phyloP scores from a whole-genome alignment of 2,329 filamentous ascomycete species.

The Podosphaera aphanis region DNA sequence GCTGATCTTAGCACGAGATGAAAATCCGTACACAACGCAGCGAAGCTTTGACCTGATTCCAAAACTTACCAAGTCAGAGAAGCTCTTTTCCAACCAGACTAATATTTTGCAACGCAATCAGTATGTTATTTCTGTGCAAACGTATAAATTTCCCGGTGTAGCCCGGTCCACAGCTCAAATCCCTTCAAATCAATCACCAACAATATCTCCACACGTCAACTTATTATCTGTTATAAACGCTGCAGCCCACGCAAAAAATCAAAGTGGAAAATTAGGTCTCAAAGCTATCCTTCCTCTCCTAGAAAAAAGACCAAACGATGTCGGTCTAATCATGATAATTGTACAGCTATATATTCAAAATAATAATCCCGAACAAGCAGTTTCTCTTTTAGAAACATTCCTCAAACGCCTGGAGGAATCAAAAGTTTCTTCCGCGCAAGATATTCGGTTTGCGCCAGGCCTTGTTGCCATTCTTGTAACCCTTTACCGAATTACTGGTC shows the following conservation, averaged over 20 bases:
- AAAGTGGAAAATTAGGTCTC: constrained; percentile 41
- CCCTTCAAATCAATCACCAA: constrained; percentile 23
- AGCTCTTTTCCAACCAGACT: constrained; percentile 49
- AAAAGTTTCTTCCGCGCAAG: constrained; percentile 29
- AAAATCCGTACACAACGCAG: constrained; percentile 47
- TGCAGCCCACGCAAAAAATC: constrained; percentile 44
- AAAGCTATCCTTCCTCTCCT: constrained; percentile 46
- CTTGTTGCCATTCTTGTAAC: constrained; percentile 60
- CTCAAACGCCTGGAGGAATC: constrained; percentile 46
- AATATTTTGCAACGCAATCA: constrained; percentile 37
- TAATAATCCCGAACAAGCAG: constrained; percentile 49
- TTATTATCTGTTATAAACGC: constrained; percentile 42
- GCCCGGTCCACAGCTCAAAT: constrained; percentile 22
- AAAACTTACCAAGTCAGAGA: constrained; percentile 30
- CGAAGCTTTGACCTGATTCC: constrained; percentile 33
- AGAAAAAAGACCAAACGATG: constrained; percentile 51
- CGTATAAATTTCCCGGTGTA: constrained; percentile 43
- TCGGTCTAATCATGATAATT: constrained; percentile 58
- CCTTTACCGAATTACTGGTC: constrained; percentile 54
- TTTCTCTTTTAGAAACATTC: constrained; percentile 52
- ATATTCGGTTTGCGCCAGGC: constrained; percentile 63
- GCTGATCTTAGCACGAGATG: constrained; percentile 20
- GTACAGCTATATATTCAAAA: constrained; percentile 58
- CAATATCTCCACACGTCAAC: constrained; percentile 26
- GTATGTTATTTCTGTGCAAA: constrained; percentile 39